Conservation (phyloP, 805 yeast genomes). For the Candida yuanshanica region DNA sequence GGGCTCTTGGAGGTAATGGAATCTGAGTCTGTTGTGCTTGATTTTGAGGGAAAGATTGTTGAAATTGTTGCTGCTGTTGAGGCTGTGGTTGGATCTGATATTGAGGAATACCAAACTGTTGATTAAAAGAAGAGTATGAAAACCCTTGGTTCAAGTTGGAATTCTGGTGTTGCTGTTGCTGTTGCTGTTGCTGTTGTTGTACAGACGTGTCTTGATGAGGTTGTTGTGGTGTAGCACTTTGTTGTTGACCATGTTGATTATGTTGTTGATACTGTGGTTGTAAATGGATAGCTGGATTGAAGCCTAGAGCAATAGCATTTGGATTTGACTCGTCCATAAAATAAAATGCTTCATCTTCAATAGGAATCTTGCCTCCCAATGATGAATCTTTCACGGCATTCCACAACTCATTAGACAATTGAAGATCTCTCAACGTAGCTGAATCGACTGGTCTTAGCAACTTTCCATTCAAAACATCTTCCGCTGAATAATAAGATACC, state of each 20-base stretch:
- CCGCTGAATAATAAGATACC: conserved; percentile 71
- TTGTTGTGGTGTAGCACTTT: neutral
- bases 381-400: conserved; percentile 52
- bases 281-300: conserved; percentile 15
- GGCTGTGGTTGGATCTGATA: conserved; percentile 1
- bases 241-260: conserved; percentile 5
- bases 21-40: neutral
- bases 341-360: conserved; percentile 46
- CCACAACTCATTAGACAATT: conserved; percentile 44
- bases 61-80: conserved; percentile 2
- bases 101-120: neutral
- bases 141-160: neutral
- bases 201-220: neutral
- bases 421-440: conserved; percentile 41
- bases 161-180: neutral
- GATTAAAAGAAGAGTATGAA: neutral
- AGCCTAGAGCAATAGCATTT: conserved; percentile 14
- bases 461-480: conserved; percentile 59
- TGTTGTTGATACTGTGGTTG: conserved; percentile 12
- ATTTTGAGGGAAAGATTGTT: too few species aligned
- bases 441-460: conserved; percentile 54
- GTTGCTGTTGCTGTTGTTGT: neutral
- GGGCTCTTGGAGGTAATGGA: neutral
- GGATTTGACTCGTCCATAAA: conserved; percentile 34
- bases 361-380: conserved; percentile 47